Evolutionary conservation across 176 grass and related monocot genomes (phyloP).

Genomic region (Tuctoria greenei): DNA sequence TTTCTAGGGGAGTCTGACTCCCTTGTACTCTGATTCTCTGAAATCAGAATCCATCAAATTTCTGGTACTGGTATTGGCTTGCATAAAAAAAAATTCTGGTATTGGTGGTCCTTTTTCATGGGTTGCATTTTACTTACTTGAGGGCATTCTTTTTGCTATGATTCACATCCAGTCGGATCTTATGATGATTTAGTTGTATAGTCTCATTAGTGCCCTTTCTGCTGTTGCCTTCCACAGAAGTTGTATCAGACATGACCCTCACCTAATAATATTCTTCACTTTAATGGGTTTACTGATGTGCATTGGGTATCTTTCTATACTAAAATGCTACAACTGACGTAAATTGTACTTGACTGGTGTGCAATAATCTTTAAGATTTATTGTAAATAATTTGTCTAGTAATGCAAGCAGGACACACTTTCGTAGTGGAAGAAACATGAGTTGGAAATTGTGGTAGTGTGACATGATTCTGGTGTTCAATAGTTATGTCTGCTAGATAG

Average conservation of each 20-base stretch:
- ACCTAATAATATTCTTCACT: not conserved
- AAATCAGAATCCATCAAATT: not conserved
- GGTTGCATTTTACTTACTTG: not conserved
- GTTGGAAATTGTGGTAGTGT: constrained; percentile 21
- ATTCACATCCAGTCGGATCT: not conserved
- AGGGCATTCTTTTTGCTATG: not conserved
- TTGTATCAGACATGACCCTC: not conserved
- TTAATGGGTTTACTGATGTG: not conserved
- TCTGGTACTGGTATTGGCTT: not conserved
- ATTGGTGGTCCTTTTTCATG: not conserved
- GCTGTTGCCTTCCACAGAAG: not conserved
- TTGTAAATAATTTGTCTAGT: not conserved
- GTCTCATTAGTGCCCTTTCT: not conserved
- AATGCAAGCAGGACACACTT: constrained; percentile 12
- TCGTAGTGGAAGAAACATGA: constrained; percentile 34
- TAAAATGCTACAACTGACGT: not conserved
- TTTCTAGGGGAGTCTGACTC: not conserved
- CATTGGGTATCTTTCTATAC: not conserved
- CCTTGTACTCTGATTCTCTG: not conserved
- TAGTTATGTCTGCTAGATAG: not conserved
- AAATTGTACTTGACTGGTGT: not conserved
- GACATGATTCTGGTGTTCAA: constrained; percentile 15
- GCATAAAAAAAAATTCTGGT: no score
- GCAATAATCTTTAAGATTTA: not conserved
- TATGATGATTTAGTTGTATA: not conserved